These are phyloP conservation scores for Erodium maritimum DNA, from an alignment of 345 rosid genomes.

Conservation along the genomic window DNA sequence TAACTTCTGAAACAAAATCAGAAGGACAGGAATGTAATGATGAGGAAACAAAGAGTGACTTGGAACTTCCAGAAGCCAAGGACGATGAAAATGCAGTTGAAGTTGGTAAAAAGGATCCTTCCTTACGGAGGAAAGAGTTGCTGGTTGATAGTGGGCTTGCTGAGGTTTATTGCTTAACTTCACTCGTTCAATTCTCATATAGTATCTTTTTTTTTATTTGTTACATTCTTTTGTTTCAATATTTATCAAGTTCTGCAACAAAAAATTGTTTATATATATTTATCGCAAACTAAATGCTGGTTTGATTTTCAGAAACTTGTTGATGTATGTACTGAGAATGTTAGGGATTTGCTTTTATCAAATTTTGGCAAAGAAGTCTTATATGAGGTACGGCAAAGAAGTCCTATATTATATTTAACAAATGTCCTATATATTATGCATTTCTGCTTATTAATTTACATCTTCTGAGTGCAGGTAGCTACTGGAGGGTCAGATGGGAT, in stretches of 20 bases:
- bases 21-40: constrained; percentile 24
- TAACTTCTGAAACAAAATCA: constrained; percentile 19
- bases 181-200: not conserved
- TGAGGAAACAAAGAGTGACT: constrained; percentile 17
- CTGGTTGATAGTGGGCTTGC: constrained; percentile 75
- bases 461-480: constrained; percentile 37
- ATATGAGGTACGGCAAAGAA: constrained; percentile 44
- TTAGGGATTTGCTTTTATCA: constrained; percentile 55
- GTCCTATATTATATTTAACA: too few species aligned
- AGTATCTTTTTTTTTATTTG: not conserved
- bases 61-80: constrained; percentile 15
- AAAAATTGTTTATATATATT: not conserved
- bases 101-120: constrained; percentile 69
- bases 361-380: constrained; percentile 67
- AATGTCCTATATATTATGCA: too few species aligned
- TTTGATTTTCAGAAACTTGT: constrained; percentile 53
- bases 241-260: not conserved
- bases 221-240: not conserved
- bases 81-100: constrained; percentile 13
- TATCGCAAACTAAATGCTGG: not conserved
- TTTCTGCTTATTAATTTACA: not conserved
- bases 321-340: constrained; percentile 51
- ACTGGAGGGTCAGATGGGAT: constrained; percentile 55
- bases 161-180: constrained; percentile 41
- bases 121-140: constrained; percentile 66